Conservation (phyloP, 2,329 filamentous ascomycete genomes). For the Trichoderma simmonsii region DNA sequence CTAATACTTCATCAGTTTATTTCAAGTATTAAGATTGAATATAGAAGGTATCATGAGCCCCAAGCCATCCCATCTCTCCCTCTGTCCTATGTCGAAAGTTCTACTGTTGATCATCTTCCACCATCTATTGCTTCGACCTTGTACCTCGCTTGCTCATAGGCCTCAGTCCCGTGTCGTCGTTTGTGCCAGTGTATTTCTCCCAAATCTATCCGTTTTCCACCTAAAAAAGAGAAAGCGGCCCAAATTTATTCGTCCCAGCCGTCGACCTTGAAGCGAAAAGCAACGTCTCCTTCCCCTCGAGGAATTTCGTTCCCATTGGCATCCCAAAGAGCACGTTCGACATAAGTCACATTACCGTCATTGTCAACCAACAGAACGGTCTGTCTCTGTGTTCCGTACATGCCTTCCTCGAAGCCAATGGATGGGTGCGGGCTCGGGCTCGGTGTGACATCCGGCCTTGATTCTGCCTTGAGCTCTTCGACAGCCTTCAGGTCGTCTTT, state of each 20-base stretch:
- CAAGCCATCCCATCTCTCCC: not conserved
- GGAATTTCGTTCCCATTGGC: constrained; percentile 52
- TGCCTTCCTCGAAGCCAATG: constrained; percentile 53
- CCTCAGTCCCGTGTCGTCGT: not conserved
- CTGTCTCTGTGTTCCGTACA: constrained; percentile 65
- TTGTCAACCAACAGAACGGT: constrained; percentile 61
- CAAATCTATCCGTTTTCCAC: not conserved
- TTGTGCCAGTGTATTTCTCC: not conserved
- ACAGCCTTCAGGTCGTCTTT: constrained; percentile 38
- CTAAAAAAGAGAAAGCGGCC: not conserved
- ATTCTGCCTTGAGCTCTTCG: constrained; percentile 35
- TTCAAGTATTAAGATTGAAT: not conserved
- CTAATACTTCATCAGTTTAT: not conserved
- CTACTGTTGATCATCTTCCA: not conserved
- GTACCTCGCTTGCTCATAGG: not conserved
- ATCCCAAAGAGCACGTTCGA: constrained; percentile 60
- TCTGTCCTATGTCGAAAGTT: not conserved
- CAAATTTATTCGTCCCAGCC: constrained; percentile 41
- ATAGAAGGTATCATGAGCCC: not conserved
- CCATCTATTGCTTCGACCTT: not conserved
- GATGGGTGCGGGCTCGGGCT: constrained; percentile 21
- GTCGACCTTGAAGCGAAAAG: constrained; percentile 55
- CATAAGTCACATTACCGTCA: constrained; percentile 59
- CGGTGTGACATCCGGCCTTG: constrained; percentile 38
- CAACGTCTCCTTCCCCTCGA: constrained; percentile 53